These are phyloP conservation scores for Pestalotiopsis sp. DNA, from an alignment of 2,329 filamentous ascomycete species.

Conservation along the genomic window DNA sequence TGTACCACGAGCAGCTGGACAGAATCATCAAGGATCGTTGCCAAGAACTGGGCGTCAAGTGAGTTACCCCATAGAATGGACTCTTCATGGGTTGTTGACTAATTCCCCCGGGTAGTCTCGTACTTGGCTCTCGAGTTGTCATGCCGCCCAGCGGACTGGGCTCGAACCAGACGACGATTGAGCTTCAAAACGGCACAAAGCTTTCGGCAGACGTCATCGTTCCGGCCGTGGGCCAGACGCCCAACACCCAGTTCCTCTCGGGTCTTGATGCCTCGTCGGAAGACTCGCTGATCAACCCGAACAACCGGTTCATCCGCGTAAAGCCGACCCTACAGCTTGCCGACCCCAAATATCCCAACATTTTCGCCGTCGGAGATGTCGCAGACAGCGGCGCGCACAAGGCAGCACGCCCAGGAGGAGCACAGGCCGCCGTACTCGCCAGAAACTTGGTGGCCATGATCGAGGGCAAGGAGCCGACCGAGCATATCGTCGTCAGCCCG, in stretches of 20 bases:
- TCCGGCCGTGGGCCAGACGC: conserved; percentile 51
- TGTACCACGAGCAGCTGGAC: conserved; percentile 43
- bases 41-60: conserved; percentile 39
- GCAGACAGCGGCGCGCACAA: conserved; percentile 46
- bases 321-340: conserved; percentile 49
- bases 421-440: conserved; percentile 47
- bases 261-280: conserved; percentile 26
- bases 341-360: conserved; percentile 35
- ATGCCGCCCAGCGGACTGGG: conserved; percentile 30
- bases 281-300: conserved; percentile 28
- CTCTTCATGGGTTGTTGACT: background rate
- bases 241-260: conserved; percentile 44
- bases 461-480: conserved; percentile 31
- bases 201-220: conserved; percentile 46
- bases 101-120: conserved; percentile 16
- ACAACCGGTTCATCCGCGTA: conserved; percentile 42
- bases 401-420: conserved; percentile 46
- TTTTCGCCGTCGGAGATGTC: conserved; percentile 58
- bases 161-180: conserved; percentile 25
- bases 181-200: conserved; percentile 33
- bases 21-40: conserved; percentile 38
- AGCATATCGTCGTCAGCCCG: conserved; percentile 34
- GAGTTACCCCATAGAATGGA: background rate
- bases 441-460: conserved; percentile 48
- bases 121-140: conserved; percentile 29